Percentiles rank a stretch among this genome's conserved stretches.
These are phyloP conservation scores for Boletus huronensis DNA, from an alignment of 768 basidiomycete genomes.

Conservation along the genomic window DNA sequence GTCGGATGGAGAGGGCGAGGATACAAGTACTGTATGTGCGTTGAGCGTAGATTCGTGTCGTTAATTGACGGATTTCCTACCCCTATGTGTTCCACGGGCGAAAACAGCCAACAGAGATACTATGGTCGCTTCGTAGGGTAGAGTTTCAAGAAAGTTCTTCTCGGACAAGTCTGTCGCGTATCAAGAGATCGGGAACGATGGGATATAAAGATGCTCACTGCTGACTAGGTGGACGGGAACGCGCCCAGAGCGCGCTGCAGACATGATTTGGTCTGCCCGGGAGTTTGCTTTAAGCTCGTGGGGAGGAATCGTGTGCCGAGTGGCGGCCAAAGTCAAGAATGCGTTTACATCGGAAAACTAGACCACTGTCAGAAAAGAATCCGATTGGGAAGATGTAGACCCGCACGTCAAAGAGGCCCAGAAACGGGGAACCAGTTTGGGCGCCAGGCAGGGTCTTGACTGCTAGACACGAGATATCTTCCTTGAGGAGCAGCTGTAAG, in stretches of 20 bases:
- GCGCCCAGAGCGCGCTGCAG: constrained; percentile 68
- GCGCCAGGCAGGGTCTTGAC: constrained; percentile 39
- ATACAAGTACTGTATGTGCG: constrained; percentile 48
- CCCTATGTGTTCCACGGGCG: constrained; percentile 68
- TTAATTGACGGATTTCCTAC: constrained; percentile 34
- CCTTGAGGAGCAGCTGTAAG: constrained; percentile 55
- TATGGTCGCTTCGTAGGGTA: constrained; percentile 61
- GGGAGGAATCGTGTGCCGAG: constrained; percentile 60
- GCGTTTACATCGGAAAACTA: constrained; percentile 86
- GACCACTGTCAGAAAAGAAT: constrained; percentile 3
- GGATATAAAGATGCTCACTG: constrained; percentile 46
- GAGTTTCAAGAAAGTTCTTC: constrained; percentile 70
- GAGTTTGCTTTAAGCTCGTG: constrained; percentile 59
- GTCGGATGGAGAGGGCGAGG: constrained; percentile 40
- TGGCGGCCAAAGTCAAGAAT: constrained; percentile 81
- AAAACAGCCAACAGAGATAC: constrained; percentile 63
- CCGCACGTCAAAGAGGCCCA: constrained; percentile 76
- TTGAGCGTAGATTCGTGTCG: constrained; percentile 1
- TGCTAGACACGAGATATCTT: constrained; percentile 63
- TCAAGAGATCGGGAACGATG: background rate
- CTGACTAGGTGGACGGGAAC: constrained; percentile 76
- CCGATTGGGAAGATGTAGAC: background rate
- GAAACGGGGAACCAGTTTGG: constrained; percentile 30
- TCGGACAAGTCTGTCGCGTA: constrained; percentile 65
- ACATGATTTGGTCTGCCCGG: constrained; percentile 64